Evolutionary conservation across 2,329 filamentous ascomycete species (phyloP), one percentile per base, ranked within the genome.

Genomic region (Exophiala sp.): DNA sequence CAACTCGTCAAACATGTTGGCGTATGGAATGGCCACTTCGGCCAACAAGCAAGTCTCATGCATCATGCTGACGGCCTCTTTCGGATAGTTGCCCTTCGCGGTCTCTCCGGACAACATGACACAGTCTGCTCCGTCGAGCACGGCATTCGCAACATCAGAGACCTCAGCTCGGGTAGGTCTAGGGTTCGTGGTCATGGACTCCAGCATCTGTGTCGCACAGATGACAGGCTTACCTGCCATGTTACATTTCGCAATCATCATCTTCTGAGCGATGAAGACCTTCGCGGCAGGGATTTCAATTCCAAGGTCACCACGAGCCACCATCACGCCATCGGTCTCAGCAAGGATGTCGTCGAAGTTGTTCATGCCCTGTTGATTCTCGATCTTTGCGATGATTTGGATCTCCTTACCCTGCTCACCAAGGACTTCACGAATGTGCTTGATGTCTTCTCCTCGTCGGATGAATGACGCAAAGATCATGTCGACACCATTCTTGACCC

Each of bases 211-310:
- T 34, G 93, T 98, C 53, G 93, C 93, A 74, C 91, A 97, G 70
- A 98, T 96, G 70, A 91, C 90, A 62, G 93, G 93, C 81, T 98
- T 98, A 73, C 93, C 93, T 62, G 89, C 90, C 68, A 96, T 83
- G 79, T 98, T 98, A 83, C 93, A 98, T 84, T 97, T 97, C 74
- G 93, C 90, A 73, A 98, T 98, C 81, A 98, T 90, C 88, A 98
- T 98, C 86, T 98, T 98, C 80, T 98, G 93, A 50, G 93, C 93
- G 62, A 95, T 88, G 73, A 98, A 98, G 61, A 98, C 93, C 79
- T 98, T 93, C 59, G 91, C 88, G 55, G 93, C 91, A 43, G 93
- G 91, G 64, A 98, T 98, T 76, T 98, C 93, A 64, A 98, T 98
- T 78, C 93, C 93, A 59, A 95, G 77, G 68, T 97, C 93, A 76